Conservation (phyloP, 2,329 filamentous ascomycete species). For the Coniochaeta ligniaria region DNA sequence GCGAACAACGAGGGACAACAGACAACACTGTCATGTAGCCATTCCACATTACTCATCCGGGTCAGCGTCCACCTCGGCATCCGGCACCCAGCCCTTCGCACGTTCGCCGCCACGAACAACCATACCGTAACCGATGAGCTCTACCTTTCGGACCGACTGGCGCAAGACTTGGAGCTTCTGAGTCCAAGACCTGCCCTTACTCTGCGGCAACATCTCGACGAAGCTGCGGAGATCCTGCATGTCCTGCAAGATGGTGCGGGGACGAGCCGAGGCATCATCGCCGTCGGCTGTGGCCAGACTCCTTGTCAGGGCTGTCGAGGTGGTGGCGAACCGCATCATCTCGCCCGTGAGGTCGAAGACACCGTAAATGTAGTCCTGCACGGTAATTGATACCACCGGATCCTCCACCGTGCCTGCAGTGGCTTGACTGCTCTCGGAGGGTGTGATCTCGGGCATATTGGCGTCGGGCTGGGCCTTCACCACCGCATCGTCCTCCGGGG, state of each 20-base stretch:
- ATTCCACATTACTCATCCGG: background rate
- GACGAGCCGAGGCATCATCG: constrained; percentile 16
- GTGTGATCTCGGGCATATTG: constrained; percentile 19
- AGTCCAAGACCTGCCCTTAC: constrained; percentile 48
- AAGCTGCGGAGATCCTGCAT: constrained; percentile 69
- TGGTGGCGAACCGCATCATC: constrained; percentile 94
- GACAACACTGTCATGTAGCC: background rate
- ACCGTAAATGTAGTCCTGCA: constrained; percentile 83
- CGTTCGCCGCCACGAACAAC: constrained; percentile 81
- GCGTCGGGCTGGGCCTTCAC: constrained; percentile 12
- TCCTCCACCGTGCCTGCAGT: background rate
- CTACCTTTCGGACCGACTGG: constrained; percentile 87
- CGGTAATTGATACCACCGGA: constrained; percentile 53
- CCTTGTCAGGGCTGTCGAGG: constrained; percentile 71
- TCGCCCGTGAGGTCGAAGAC: constrained; percentile 93
- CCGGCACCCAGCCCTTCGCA: constrained; percentile 87
- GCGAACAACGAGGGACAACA: too few relatives aligned
- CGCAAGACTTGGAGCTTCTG: constrained; percentile 85
- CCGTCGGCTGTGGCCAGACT: constrained; percentile 28
- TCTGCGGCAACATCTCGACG: constrained; percentile 67
- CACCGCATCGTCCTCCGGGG: constrained; percentile 12
- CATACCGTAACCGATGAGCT: constrained; percentile 81
- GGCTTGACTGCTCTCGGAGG: background rate
- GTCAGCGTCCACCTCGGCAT: constrained; percentile 35
- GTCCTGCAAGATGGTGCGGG: constrained; percentile 67